Evolutionary conservation across 306 rosid genomes (phyloP).

Genomic region (Erythrophleum fordii): DNA sequence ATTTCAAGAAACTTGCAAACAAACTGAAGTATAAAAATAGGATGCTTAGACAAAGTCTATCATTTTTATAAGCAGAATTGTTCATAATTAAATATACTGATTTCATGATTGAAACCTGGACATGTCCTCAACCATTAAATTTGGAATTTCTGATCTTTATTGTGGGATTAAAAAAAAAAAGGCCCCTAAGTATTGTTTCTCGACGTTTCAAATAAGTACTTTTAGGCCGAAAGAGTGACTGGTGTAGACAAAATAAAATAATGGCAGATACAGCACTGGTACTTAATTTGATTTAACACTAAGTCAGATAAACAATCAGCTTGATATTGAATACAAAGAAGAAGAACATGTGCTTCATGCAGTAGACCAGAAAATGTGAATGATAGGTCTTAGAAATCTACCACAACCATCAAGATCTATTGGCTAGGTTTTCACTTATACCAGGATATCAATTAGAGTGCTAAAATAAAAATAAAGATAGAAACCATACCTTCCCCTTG

Average conservation of each 20-base stretch:
- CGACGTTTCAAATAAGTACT: not conserved
- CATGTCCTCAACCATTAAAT: not conserved
- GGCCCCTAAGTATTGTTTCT: not conserved
- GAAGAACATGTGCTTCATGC: not conserved
- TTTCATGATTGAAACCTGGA: conserved; percentile 25
- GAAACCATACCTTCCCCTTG: conserved; percentile 83
- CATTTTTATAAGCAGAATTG: not conserved
- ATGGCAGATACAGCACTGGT: not conserved
- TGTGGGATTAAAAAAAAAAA: conserved; percentile 5
- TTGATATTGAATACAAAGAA: conserved; percentile 6
- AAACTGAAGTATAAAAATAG: not conserved
- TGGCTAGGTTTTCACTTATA: conserved; percentile 9
- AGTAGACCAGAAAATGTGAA: not conserved
- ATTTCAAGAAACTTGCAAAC: conserved; percentile 4
- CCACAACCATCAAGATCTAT: conserved; percentile 7
- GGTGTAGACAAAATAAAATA: too few species aligned
- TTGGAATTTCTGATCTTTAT: not conserved
- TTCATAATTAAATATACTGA: not conserved
- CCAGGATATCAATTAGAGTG: conserved; percentile 32
- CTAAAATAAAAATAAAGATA: conserved; percentile 33
- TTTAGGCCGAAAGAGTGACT: not conserved
- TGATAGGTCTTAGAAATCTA: conserved; percentile 9
- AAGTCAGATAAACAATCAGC: conserved; percentile 21
- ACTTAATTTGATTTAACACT: not conserved
- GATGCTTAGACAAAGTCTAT: conserved; percentile 17